Evolutionary conservation across 306 rosid species (phyloP).

Genomic region (Quercus suber): DNA sequence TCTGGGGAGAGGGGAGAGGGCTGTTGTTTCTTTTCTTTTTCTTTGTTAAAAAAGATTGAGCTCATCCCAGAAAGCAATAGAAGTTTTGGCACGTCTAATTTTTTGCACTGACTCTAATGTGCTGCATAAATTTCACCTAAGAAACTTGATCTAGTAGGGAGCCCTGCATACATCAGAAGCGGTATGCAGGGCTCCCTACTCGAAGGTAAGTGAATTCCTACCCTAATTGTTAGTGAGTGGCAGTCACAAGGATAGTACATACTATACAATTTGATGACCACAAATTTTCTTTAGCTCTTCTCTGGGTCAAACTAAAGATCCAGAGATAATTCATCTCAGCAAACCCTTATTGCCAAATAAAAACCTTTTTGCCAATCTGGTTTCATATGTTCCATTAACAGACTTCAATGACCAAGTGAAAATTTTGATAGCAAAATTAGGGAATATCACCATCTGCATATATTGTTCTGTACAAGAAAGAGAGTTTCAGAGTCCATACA

Average conservation of each 20-base stretch:
- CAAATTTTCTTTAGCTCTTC: background rate
- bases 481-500: background rate
- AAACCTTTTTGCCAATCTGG: background rate
- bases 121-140: constrained; percentile 2
- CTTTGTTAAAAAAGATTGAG: background rate
- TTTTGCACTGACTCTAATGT: background rate
- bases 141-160: background rate
- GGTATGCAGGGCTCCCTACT: background rate
- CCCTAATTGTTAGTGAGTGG: background rate
- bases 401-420: no score
- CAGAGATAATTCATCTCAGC: background rate
- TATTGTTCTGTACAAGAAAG: background rate
- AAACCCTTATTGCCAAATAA: background rate
- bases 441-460: background rate
- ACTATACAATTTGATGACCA: background rate
- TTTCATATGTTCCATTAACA: background rate
- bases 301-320: background rate
- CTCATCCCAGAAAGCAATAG: background rate
- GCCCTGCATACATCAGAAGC: background rate
- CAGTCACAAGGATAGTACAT: background rate
- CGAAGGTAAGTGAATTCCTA: background rate
- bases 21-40: background rate
- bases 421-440: background rate
- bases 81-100: background rate
- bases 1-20: background rate